phyloP scores from a whole-genome alignment of 495 filamentous ascomycete species.

The Penicillium bovifimosum region DNA sequence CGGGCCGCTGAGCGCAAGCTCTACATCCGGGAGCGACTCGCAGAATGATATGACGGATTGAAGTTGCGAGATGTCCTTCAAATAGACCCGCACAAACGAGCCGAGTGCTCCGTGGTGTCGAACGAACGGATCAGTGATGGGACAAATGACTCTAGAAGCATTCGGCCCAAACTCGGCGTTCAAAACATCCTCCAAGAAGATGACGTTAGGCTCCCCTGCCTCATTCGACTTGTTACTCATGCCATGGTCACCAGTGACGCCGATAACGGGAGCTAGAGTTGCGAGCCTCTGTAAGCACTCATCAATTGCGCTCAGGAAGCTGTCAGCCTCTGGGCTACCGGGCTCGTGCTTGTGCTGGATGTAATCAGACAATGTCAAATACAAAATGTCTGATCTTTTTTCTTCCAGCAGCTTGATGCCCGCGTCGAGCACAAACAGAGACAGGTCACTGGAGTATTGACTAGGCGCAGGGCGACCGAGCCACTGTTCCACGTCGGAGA shows the following conservation, averaged over 20 bases:
- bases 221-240: conserved; percentile 31
- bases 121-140: conserved; percentile 35
- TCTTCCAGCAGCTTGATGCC: conserved; percentile 34
- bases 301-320: conserved; percentile 28
- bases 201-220: conserved; percentile 27
- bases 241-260: conserved; percentile 34
- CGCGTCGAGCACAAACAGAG: conserved; percentile 36
- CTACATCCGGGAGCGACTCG: conserved; percentile 22
- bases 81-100: conserved; percentile 33
- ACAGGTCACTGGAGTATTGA: conserved; percentile 33
- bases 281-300: conserved; percentile 20
- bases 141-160: conserved; percentile 32
- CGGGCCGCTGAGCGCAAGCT: conserved; percentile 20
- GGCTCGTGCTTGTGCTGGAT: conserved; percentile 35
- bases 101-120: conserved; percentile 34
- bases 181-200: conserved; percentile 31
- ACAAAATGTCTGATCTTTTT: conserved; percentile 29
- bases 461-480: conserved; percentile 24
- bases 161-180: conserved; percentile 19
- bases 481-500: conserved; percentile 28
- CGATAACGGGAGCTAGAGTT: conserved; percentile 19
- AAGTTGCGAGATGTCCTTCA: conserved; percentile 12
- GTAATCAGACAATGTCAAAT: conserved; percentile 38
- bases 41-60: conserved; percentile 11
- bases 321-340: conserved; percentile 25